Percentiles rank a stretch among this genome's conserved stretches.
Evolutionary conservation across 1,284 basidiomycete genomes (phyloP).

Genomic region (Takashimella tepidaria): DNA sequence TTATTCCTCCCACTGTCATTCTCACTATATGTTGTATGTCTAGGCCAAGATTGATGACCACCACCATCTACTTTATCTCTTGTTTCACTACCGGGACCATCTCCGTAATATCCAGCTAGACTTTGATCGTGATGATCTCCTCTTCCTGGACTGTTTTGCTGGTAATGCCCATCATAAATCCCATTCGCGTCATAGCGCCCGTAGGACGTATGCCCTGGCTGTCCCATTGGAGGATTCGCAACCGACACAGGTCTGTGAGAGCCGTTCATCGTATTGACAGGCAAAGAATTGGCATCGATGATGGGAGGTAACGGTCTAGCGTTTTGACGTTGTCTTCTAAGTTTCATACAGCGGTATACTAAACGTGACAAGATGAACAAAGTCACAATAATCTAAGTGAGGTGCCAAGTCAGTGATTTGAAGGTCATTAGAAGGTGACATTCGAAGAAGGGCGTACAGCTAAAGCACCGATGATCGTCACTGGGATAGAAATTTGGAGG

Average conservation of each 20-base stretch:
- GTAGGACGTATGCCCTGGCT: too few relatives aligned
- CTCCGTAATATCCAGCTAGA: too few relatives aligned
- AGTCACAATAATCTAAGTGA: neutral
- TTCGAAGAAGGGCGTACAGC: conserved; percentile 44
- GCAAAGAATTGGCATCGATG: neutral
- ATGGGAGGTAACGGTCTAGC: neutral
- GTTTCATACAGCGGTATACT: neutral
- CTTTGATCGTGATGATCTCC: too few relatives aligned
- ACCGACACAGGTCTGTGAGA: neutral
- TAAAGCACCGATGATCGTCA: conserved; percentile 66
- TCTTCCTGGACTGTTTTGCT: too few relatives aligned
- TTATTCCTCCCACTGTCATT: too few relatives aligned
- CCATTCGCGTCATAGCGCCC: too few relatives aligned
- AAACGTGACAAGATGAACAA: conserved; percentile 7
- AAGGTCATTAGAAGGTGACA: conserved; percentile 12
- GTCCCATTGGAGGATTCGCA: neutral
- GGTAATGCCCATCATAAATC: too few relatives aligned
- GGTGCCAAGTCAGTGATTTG: neutral
- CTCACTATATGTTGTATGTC: too few relatives aligned
- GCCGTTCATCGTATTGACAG: neutral
- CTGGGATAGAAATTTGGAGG: conserved; percentile 72
- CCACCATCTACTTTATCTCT: too few relatives aligned
- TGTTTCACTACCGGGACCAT: too few relatives aligned
- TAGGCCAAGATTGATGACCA: too few relatives aligned
- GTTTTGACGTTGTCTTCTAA: neutral